Conservation (phyloP, 352 stramenopile species). For the Phytophthora sansomeana region DNA sequence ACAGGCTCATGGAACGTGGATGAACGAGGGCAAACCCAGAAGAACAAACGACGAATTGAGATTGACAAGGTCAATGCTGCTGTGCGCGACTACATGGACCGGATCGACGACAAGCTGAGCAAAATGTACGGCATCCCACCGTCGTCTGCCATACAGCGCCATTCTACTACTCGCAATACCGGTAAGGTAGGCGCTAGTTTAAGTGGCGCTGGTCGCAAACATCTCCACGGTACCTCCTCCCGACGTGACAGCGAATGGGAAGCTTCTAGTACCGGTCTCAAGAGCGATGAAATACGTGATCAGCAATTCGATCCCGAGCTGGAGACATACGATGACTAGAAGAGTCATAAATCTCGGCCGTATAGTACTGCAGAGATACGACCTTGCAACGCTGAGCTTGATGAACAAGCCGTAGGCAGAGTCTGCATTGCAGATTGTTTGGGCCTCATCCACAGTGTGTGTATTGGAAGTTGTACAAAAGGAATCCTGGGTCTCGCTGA, state of each 20-base stretch:
- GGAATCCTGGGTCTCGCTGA: too few relatives aligned
- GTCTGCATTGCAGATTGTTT: too few relatives aligned
- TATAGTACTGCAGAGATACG: background rate
- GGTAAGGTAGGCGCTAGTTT: background rate
- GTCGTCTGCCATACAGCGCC: conserved; percentile 43
- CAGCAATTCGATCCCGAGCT: conserved; percentile 24
- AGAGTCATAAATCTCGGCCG: background rate
- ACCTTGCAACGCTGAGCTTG: too few relatives aligned
- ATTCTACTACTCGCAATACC: background rate
- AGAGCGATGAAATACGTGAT: conserved; percentile 22
- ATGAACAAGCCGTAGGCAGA: too few relatives aligned
- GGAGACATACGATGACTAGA: conserved; percentile 9
- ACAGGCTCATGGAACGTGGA: background rate
- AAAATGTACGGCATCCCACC: conserved; percentile 82
- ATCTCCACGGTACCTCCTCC: background rate
- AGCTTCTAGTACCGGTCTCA: conserved; percentile 10
- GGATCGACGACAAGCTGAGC: conserved; percentile 81
- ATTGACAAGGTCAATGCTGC: conserved; percentile 78
- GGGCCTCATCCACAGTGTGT: too few relatives aligned
- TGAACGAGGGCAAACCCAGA: conserved; percentile 16
- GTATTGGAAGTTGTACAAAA: too few relatives aligned
- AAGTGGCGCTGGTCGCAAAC: background rate
- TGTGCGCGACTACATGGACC: conserved; percentile 85
- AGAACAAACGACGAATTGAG: conserved; percentile 46
- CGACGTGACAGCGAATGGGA: background rate